Conservation (phyloP, 1,139 yeast species). For the Yamadazyma siamensis region DNA sequence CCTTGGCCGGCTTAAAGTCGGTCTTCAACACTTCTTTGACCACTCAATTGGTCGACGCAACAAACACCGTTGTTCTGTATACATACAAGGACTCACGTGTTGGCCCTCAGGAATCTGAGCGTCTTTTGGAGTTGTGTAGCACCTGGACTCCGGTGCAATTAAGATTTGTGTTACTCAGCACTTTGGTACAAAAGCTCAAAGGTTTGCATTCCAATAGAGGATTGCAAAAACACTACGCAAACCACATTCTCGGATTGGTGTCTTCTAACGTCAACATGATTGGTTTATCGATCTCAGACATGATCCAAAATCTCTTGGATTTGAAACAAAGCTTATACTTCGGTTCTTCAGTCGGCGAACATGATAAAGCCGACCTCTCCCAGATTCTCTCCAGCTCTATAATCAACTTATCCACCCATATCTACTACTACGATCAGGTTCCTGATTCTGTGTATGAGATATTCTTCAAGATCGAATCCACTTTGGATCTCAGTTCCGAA, state of each 20-base stretch:
- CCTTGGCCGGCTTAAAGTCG: conserved; percentile 43
- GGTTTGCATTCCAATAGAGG: conserved; percentile 21
- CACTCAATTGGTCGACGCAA: conserved; percentile 46
- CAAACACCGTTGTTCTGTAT: conserved; percentile 39
- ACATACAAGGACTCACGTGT: conserved; percentile 23
- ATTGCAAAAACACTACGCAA: conserved; percentile 49
- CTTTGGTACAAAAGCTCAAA: conserved; percentile 34
- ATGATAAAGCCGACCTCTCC: conserved; percentile 23
- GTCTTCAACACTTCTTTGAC: conserved; percentile 51
- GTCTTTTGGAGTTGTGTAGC: conserved; percentile 62
- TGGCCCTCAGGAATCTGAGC: conserved; percentile 46
- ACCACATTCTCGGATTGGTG: conserved; percentile 62
- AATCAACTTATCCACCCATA: conserved; percentile 64
- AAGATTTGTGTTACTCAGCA: conserved; percentile 62
- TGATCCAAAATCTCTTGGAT: conserved; percentile 58
- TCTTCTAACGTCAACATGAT: conserved; percentile 79
- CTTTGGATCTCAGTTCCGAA: conserved; percentile 22
- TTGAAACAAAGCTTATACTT: conserved; percentile 53
- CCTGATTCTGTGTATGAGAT: conserved; percentile 70
- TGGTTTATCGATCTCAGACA: conserved; percentile 86
- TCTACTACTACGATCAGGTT: conserved; percentile 75
- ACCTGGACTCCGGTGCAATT: conserved; percentile 87
- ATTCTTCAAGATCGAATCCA: conserved; percentile 36
- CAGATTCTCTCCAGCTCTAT: conserved; percentile 45
- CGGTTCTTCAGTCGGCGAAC: conserved; percentile 15